Evolutionary conservation across 306 rosid genomes (phyloP), one percentile per base, ranked within the genome.

Genomic region (Prosopis cineraria): DNA sequence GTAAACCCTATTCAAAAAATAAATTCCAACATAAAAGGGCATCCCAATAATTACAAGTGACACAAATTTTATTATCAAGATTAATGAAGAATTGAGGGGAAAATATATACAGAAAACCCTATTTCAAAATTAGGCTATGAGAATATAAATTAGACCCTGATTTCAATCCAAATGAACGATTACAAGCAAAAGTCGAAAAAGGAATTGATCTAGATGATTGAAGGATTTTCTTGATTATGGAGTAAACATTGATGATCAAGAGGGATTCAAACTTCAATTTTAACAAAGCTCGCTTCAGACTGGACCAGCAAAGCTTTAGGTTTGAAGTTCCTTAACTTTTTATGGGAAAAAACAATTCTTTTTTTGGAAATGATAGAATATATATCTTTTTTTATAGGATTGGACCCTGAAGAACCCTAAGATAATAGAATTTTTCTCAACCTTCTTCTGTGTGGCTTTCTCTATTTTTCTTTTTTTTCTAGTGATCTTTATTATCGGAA

Each of bases 1-100:
- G 56, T 69, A 78, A 87, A 84, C 85, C 87, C 87, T 77, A 70
- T 44, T 69, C 25, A 25, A 11, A 58, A 41, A 52, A 36, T 39
- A 50, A 14, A 36, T 29, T 48, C 34, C 65, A 76, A 76, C 11
- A 50, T 48, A 5, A 16, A 5, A 20, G 55, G 17, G 20, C 16
- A 7, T 66, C n/a, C 29, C 29, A 34, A 10, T 16, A 25, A 36
- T 60, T 31, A 53, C 83, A 33, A 44, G 50, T 31, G 41, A 45
- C 20, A 0, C 16, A 2, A 68, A 20, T 29, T 24, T 52, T 47
- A 44, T 12, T 7, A 48, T 71, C 67, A 19, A 31, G 58, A 13
- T 19, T 10, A 39, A 37, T 16, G 3, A 39, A 40, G 69, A 19
- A 43, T 8, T 2, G 31, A 44, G 1, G 19, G n/a, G 53, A 50